These are phyloP conservation scores for Pseudocercospora macadamiae DNA, from an alignment of 2,329 filamentous ascomycete genomes.

Conservation along the genomic window DNA sequence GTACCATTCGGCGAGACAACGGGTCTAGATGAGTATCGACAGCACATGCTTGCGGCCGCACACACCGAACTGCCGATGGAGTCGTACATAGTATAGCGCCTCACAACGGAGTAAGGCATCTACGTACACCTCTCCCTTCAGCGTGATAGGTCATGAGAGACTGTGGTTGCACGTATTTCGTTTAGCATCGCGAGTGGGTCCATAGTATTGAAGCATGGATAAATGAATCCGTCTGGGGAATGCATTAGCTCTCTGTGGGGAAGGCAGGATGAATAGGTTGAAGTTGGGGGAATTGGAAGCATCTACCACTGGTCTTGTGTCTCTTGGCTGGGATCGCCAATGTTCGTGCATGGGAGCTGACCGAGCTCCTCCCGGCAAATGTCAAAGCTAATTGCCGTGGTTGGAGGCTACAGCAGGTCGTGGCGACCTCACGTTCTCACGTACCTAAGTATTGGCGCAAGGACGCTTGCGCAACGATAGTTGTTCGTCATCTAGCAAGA, in stretches of 20 bases:
- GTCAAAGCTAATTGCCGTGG: neutral
- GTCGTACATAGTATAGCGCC: neutral
- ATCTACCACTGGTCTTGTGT: neutral
- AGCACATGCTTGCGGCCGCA: neutral
- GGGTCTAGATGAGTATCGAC: neutral
- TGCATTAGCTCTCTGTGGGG: neutral
- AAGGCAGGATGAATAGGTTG: neutral
- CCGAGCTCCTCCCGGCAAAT: neutral
- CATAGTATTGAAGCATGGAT: neutral
- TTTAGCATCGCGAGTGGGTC: neutral
- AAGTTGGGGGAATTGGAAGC: neutral
- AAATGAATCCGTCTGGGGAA: slow-evolving; percentile 1
- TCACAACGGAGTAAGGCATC: neutral
- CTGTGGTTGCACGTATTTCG: neutral
- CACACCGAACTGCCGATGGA: neutral
- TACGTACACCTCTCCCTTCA: neutral
- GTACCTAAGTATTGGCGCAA: neutral
- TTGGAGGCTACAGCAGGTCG: neutral
- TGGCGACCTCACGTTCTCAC: neutral
- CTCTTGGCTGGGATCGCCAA: neutral
- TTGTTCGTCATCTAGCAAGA: neutral
- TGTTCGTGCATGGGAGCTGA: neutral
- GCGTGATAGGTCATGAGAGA: neutral
- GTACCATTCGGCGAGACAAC: too few relatives aligned
- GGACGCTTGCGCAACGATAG: neutral